These are phyloP conservation scores for Angomonas ambiguus DNA, from an alignment of 208 protist genomes.

Conservation along the genomic window DNA sequence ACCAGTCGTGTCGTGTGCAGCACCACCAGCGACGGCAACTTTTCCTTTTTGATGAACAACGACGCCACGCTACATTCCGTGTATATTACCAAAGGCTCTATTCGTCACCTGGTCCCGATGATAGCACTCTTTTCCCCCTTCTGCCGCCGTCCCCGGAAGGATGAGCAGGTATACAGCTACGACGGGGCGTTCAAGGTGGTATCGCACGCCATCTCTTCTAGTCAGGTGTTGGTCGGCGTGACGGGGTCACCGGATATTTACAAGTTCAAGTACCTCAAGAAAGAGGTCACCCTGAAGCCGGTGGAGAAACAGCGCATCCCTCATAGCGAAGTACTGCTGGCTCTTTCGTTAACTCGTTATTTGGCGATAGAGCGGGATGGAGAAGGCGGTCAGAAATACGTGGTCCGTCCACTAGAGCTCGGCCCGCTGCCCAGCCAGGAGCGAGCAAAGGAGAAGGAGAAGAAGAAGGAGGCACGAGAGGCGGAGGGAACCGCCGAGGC, in stretches of 20 bases:
- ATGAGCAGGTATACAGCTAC: not conserved
- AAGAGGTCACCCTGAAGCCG: slow-evolving; percentile 4
- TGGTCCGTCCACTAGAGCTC: not conserved
- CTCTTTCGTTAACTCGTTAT: not conserved
- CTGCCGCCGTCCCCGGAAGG: slow-evolving; percentile 5
- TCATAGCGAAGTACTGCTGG: slow-evolving; percentile 1
- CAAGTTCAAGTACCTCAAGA: slow-evolving; percentile 24
- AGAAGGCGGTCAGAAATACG: not conserved
- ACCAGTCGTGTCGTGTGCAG: slow-evolving; percentile 17
- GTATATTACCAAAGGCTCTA: slow-evolving; percentile 32
- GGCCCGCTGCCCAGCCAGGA: not conserved
- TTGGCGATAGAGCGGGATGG: not conserved
- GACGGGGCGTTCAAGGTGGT: slow-evolving; percentile 7
- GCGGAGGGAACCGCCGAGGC: not conserved
- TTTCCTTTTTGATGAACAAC: slow-evolving; percentile 59
- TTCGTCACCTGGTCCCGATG: slow-evolving; percentile 46
- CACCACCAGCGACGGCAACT: slow-evolving; percentile 44
- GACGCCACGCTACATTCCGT: slow-evolving; percentile 61
- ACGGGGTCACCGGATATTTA: slow-evolving; percentile 19
- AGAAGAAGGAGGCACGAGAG: not conserved
- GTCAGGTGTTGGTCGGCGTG: slow-evolving; percentile 28
- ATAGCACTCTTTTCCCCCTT: slow-evolving; percentile 31
- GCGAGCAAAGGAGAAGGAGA: not conserved
- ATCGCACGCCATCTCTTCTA: slow-evolving; percentile 15
- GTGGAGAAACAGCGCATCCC: slow-evolving; percentile 17